These are phyloP conservation scores for Sanguinoderma infundibulare DNA, from an alignment of 1,284 basidiomycete species.

Conservation along the genomic window DNA sequence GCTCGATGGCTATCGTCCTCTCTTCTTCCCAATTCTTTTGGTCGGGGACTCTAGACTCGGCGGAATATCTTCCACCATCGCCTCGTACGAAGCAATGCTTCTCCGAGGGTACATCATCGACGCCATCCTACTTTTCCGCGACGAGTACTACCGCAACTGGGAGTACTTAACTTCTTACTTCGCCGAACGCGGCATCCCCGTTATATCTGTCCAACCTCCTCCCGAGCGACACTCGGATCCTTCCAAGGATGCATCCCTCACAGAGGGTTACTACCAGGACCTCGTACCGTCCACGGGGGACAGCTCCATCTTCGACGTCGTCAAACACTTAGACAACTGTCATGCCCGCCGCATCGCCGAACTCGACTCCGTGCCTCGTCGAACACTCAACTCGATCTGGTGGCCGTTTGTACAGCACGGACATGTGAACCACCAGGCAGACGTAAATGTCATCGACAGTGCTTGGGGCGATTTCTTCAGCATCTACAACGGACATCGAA, in stretches of 20 bases:
- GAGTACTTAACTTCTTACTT: constrained; percentile 87
- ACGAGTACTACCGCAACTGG: constrained; percentile 86
- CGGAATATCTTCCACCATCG: constrained; percentile 94
- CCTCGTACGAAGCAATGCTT: constrained; percentile 89
- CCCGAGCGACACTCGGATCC: constrained; percentile 55
- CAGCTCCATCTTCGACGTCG: constrained; percentile 52
- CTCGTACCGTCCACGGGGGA: constrained; percentile 43
- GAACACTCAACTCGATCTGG: constrained; percentile 86
- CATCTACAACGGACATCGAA: constrained; percentile 52
- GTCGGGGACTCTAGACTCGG: constrained; percentile 91
- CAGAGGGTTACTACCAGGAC: constrained; percentile 74
- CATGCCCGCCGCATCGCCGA: constrained; percentile 72
- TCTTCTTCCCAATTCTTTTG: constrained; percentile 87
- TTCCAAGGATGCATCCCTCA: constrained; percentile 55
- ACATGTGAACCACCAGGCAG: constrained; percentile 64
- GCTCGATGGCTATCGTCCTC: constrained; percentile 81
- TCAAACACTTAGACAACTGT: constrained; percentile 65
- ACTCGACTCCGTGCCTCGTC: constrained; percentile 77
- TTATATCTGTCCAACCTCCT: constrained; percentile 63
- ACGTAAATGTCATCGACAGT: constrained; percentile 92
- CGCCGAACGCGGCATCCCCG: constrained; percentile 66
- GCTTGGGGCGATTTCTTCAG: constrained; percentile 89
- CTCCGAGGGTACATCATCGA: constrained; percentile 93
- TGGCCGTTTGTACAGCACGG: constrained; percentile 98
- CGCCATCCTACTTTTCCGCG: constrained; percentile 87